A percentile compares a stretch with the other conserved stretches of the same genome.
Conservation (phyloP, 2,329 filamentous ascomycete genomes). For the Trichoderma lentiforme region DNA sequence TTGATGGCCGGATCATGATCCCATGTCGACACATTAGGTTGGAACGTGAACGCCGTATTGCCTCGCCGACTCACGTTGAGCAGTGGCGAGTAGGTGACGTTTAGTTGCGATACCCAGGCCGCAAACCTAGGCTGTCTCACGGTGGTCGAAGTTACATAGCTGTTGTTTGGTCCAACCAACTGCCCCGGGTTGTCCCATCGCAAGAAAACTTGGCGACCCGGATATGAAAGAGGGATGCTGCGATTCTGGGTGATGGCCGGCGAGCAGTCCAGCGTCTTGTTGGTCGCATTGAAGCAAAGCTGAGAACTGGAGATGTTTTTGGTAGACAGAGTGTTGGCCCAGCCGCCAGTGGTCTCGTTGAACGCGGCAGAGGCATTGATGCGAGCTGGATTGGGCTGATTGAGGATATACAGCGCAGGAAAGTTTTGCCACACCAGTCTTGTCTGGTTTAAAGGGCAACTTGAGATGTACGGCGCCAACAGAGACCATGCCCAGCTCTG, state of each 20-base stretch:
- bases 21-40: constrained; percentile 68
- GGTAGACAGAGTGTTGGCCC: constrained; percentile 53
- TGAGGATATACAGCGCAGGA: constrained; percentile 66
- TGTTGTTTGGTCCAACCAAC: constrained; percentile 74
- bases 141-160: constrained; percentile 64
- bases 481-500: constrained; percentile 84
- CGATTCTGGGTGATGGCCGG: constrained; percentile 67
- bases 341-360: constrained; percentile 63
- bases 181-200: constrained; percentile 69
- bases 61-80: constrained; percentile 44
- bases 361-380: constrained; percentile 58
- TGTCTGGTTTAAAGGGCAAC: constrained; percentile 69
- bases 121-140: constrained; percentile 63
- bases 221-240: constrained; percentile 67
- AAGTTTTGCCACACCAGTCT: constrained; percentile 83
- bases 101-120: constrained; percentile 74
- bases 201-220: constrained; percentile 68
- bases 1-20: constrained; percentile 68
- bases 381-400: constrained; percentile 72
- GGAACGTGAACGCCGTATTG: constrained; percentile 63
- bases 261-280: constrained; percentile 53
- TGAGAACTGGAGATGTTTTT: constrained; percentile 42
- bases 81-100: constrained; percentile 66
- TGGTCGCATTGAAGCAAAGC: constrained; percentile 56
- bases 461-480: constrained; percentile 75